Evolutionary conservation across 176 grass and related monocot genomes (phyloP).

Genomic region (Paspalum vaginatum): DNA sequence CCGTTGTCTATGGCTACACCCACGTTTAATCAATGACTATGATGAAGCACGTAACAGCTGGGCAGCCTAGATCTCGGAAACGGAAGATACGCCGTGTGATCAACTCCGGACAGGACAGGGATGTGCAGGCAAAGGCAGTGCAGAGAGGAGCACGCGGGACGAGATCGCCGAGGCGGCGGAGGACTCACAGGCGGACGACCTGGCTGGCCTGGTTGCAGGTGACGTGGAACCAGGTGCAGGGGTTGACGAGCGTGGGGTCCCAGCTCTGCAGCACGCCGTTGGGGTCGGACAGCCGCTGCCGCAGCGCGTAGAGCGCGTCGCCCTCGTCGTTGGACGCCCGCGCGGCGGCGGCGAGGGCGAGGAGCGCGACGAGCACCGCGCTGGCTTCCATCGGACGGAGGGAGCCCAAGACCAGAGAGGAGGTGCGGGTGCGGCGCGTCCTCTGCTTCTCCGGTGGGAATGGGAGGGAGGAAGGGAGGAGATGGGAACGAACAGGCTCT

Average conservation of each 20-base stretch:
- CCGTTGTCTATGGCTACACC: background rate
- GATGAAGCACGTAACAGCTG: background rate
- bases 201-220: slow-evolving; percentile 78
- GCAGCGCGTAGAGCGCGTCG: slow-evolving; percentile 81
- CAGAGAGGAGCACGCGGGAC: background rate
- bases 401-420: background rate
- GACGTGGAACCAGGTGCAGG: slow-evolving; percentile 99
- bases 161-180: no score
- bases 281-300: slow-evolving; percentile 72
- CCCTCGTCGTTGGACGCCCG: slow-evolving; percentile 67
- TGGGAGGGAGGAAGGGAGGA: background rate
- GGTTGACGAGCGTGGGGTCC: slow-evolving; percentile 92
- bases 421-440: no score
- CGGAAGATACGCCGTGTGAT: background rate
- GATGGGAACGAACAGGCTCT: no score
- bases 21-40: background rate
- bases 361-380: slow-evolving; percentile 37
- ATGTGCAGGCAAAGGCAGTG: no score
- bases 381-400: slow-evolving; percentile 50
- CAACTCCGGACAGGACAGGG: no score
- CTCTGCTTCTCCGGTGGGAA: background rate
- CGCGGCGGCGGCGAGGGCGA: slow-evolving; percentile 44
- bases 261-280: slow-evolving; percentile 97
- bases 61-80: background rate
- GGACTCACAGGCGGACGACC: slow-evolving; percentile 79